Conservation (phyloP, 768 basidiomycete genomes). For the Chiua virens region DNA sequence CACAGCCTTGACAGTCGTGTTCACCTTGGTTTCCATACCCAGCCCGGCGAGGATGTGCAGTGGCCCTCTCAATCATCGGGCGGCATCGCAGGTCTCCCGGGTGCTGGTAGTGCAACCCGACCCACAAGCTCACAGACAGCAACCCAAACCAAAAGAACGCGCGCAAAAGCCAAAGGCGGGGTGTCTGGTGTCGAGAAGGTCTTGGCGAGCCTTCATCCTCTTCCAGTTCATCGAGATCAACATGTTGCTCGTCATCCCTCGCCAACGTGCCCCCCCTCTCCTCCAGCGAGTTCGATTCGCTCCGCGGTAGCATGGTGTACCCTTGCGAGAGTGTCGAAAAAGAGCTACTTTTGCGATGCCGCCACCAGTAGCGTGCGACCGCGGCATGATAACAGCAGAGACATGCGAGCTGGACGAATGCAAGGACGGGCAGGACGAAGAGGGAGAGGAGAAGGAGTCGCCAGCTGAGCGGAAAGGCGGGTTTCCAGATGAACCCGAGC, state of each 20-base stretch:
- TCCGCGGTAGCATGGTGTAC: constrained; percentile 10
- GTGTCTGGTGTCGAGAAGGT: neutral
- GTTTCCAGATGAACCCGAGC: constrained; percentile 9
- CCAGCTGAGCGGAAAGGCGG: constrained; percentile 21
- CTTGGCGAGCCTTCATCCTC: neutral
- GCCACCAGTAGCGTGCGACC: neutral
- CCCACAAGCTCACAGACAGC: neutral
- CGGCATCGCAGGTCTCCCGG: constrained; percentile 14
- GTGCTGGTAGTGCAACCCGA: constrained; percentile 1
- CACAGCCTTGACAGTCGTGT: neutral
- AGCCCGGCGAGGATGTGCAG: constrained; percentile 5
- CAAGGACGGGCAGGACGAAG: constrained; percentile 11
- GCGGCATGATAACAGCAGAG: neutral
- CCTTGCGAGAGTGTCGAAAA: neutral
- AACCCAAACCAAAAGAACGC: constrained; percentile 7
- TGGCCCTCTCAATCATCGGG: constrained; percentile 14
- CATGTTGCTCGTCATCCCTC: neutral
- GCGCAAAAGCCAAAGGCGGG: neutral
- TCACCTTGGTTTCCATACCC: constrained; percentile 19
- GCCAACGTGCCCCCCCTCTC: neutral
- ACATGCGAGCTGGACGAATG: constrained; percentile 7
- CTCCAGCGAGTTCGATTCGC: constrained; percentile 6
- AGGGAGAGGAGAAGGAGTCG: constrained; percentile 13
- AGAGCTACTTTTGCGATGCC: neutral
- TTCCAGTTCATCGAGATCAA: neutral